A percentile compares a stretch with the other conserved stretches of the same genome.
These are phyloP conservation scores for Clohesyomyces aquaticus DNA, from an alignment of 495 filamentous ascomycete species.

Conservation along the genomic window DNA sequence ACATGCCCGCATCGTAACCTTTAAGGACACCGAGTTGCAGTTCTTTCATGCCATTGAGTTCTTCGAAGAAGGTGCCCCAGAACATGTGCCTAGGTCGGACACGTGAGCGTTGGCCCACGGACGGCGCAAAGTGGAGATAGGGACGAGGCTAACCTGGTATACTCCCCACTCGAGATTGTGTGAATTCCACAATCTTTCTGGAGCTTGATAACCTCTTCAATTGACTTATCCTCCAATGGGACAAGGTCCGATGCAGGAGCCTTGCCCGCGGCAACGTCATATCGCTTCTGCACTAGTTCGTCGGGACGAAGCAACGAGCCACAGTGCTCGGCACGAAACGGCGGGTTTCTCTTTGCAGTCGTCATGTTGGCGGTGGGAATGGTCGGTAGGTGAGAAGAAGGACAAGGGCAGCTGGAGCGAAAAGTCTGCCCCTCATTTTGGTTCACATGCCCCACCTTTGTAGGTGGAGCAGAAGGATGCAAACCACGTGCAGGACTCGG, in stretches of 20 bases:
- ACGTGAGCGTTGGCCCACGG: neutral
- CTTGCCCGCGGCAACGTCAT: conserved; percentile 43
- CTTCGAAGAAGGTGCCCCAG: conserved; percentile 46
- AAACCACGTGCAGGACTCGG: conserved; percentile 17
- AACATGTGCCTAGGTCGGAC: conserved; percentile 34
- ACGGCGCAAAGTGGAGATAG: neutral
- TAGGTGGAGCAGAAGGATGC: neutral
- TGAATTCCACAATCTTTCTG: conserved; percentile 45
- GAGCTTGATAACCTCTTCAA: conserved; percentile 45
- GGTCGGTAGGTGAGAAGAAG: neutral
- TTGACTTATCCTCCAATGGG: conserved; percentile 44
- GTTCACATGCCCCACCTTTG: conserved; percentile 24
- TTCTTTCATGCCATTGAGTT: conserved; percentile 47
- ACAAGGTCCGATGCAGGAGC: conserved; percentile 32
- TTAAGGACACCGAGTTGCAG: conserved; percentile 41
- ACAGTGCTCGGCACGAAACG: conserved; percentile 46
- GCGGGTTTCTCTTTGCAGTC: conserved; percentile 42
- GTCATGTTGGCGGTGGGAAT: conserved; percentile 22
- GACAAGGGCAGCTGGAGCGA: neutral
- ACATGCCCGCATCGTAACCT: conserved; percentile 44
- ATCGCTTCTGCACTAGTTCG: conserved; percentile 45
- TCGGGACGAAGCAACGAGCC: conserved; percentile 46
- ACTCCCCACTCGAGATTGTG: conserved; percentile 45
- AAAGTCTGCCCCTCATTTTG: conserved; percentile 25
- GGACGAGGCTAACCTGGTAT: conserved; percentile 28